Base-by-base conservation (phyloP, 352 stramenopile genomes). In the Pythium dissotocum region DNA sequence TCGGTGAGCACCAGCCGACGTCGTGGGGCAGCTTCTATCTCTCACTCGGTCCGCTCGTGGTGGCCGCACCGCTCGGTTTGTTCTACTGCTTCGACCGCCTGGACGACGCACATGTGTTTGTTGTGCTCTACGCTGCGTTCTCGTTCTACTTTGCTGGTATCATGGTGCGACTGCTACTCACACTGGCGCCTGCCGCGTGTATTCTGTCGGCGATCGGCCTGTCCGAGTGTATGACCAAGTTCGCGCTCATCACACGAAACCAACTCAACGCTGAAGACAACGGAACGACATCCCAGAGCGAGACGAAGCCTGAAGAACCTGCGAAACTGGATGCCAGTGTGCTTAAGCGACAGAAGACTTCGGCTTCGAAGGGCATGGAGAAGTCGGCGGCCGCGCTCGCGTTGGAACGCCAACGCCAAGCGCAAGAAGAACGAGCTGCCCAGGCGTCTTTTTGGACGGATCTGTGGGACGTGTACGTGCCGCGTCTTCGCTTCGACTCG, bases 1-100 rank as follows among this genome's bases (percentile, higher is more conserved):
- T 98, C 2, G 86, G 87, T 9, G 95, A 98, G 75, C 95, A 98
- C 70, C 95, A 98, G 70, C 94, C 95, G 53, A 97, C 95, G 35
- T 82, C 89, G 16, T 98, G 92, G 93, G 89, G 88, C 0, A 82
- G 76, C 12, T 98, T 98, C 69, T 98, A 97, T 75, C 85, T 97
- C 62, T 90, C 96, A n/a, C 82, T 98, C 3, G 91, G 97, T 30
- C 85, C 94, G 26, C 71, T 85, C 7, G 87, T 98, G 63, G 76
- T 96, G 8, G 83, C 98, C 55, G 87, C 89, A 57, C 95, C 94
- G 6, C 69, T 98, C 3, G 95, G 95, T 6, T 68, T 98, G 21
- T 97, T 85, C 65, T 94, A 95, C 72, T 88, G 86, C 26, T 98
- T 93, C 61, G 66, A 87, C 46, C 72, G 81, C 14, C 67, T 97